Conservation (phyloP, 2,329 filamentous ascomycete genomes). For the Aspergillus candidus region DNA sequence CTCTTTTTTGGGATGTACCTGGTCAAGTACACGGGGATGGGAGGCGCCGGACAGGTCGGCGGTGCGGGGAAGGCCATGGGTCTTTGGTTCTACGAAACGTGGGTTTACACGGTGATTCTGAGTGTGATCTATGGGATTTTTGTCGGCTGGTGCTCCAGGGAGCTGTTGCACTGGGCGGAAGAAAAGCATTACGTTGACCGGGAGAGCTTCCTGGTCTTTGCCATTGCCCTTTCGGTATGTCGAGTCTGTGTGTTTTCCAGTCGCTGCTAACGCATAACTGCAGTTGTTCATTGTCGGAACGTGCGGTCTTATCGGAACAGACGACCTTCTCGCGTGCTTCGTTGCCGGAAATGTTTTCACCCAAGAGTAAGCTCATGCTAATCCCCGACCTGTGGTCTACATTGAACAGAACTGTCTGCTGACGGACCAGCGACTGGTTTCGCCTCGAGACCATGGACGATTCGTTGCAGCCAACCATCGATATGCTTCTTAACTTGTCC, state of each 20-base stretch:
- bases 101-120: conserved; percentile 74
- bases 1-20: conserved; percentile 78
- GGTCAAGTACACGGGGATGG: conserved; percentile 65
- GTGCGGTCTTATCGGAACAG: conserved; percentile 77
- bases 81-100: conserved; percentile 79
- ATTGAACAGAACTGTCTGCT: conserved; percentile 9
- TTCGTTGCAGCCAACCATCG: conserved; percentile 86
- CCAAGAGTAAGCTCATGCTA: conserved; percentile 61
- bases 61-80: conserved; percentile 63
- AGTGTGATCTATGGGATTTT: conserved; percentile 70
- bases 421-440: conserved; percentile 67
- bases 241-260: background rate
- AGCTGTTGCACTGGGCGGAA: conserved; percentile 77
- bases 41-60: conserved; percentile 50
- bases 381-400: background rate
- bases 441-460: conserved; percentile 82
- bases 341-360: conserved; percentile 87
- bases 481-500: conserved; percentile 85
- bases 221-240: conserved; percentile 68
- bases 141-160: conserved; percentile 76
- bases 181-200: conserved; percentile 74
- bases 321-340: conserved; percentile 88
- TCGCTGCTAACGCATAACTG: conserved; percentile 7
- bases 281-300: conserved; percentile 78
- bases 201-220: conserved; percentile 83